Conservation (phyloP, 2,329 filamentous ascomycete genomes). For the Fusarium goolgardi region DNA sequence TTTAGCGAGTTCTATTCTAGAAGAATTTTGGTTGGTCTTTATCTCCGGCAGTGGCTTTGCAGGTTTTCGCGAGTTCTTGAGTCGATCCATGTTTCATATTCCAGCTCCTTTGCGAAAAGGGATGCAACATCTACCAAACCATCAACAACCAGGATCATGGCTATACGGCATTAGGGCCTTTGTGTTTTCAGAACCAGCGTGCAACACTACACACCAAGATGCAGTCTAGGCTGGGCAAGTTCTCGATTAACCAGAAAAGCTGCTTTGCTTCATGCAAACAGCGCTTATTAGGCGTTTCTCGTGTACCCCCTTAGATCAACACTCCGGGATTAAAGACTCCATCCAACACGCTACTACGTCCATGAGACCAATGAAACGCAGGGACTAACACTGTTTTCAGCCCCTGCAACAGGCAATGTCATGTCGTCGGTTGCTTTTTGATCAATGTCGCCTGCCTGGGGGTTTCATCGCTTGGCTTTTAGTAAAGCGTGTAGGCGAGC, state of each 20-base stretch:
- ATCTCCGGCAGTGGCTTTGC: conserved; percentile 7
- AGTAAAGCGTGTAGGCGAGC: conserved; percentile 13
- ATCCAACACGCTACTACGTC: conserved; percentile 3
- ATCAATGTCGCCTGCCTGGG: conserved; percentile 11
- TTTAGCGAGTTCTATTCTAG: conserved; percentile 4
- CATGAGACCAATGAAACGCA: conserved; percentile 23
- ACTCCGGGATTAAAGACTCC: conserved; percentile 10
- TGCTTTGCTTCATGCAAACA: not conserved
- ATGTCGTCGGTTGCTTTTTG: conserved; percentile 8
- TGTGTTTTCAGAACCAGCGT: not conserved
- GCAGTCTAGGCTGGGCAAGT: not conserved
- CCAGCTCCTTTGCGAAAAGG: not conserved
- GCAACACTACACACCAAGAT: not conserved
- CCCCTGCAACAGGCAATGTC: conserved; percentile 31
- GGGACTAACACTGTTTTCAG: conserved; percentile 11
- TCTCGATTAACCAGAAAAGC: not conserved
- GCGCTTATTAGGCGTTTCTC: conserved; percentile 2
- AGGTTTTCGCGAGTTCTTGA: not conserved
- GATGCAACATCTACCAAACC: not conserved
- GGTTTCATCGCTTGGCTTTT: conserved; percentile 16
- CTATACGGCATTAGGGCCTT: not conserved
- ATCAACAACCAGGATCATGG: not conserved
- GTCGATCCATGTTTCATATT: conserved; percentile 24
- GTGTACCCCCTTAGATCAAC: conserved; percentile 30
- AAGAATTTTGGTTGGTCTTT: conserved; percentile 17